Evolutionary conservation across 306 rosid species (phyloP), one percentile per base, ranked within the genome.

Genomic region (Quercus rubra): DNA sequence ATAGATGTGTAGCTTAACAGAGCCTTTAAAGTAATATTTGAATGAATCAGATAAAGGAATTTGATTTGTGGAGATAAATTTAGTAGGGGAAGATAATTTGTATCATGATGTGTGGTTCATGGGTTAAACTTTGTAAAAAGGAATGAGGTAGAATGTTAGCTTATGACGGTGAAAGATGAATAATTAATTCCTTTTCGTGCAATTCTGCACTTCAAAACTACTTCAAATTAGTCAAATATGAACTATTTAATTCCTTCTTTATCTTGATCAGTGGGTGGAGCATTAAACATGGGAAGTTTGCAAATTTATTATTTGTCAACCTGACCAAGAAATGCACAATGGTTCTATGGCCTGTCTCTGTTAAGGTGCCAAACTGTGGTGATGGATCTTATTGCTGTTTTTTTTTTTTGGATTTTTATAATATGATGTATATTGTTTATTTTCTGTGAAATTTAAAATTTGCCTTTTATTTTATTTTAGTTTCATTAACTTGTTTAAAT

Each of bases 401-500:
- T 23, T 23, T 23, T 23, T 10, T 0, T 59, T 59, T 59, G 63
- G 13, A 57, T 59, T 59, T 59, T 3, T 20, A 59, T 13, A 8
- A 23, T 9, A 20, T 57, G 63, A 57, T 57, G 15, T 57, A 59
- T 23, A 59, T 59, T 59, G 13, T 14, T 20, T 12, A 20, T 23
- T 59, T 59, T 14, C 31, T 20, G 66, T 59, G 13, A 59, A 20
- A 27, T 23, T 59, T 23, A 23, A 13, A 10, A 3, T 23, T 13
- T 11, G 1, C 1, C 11, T 59, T 59, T 23, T 27, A 11, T 59
- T 59, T 59, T 59, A n/a, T 59, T n/a, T 59, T 59, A 7, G 23
- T 21, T 59, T 59, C 17, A 59, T 59, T 21, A 18, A 62, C 35
- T 82, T 71, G 19, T 78, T 78, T 20, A 84, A 54, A 56, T 77